phyloP scores from a whole-genome alignment of 306 rosid species.

The Sicyos baderoa region DNA sequence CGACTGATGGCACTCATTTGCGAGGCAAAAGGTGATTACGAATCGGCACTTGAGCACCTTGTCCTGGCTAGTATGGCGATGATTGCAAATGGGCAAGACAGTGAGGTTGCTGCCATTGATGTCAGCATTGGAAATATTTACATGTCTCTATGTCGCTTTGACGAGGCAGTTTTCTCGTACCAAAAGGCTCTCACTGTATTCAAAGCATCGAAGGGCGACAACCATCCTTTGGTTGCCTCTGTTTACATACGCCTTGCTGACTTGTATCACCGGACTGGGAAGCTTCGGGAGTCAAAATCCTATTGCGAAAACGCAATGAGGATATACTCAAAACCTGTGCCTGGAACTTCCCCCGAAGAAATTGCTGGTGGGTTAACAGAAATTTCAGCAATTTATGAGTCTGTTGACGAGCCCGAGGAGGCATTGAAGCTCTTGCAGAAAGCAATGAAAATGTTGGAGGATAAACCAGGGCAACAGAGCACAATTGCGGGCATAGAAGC shows the following conservation, averaged over 20 bases:
- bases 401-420: constrained; percentile 91
- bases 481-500: constrained; percentile 94
- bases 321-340: constrained; percentile 87
- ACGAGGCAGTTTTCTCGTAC: constrained; percentile 91
- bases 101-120: constrained; percentile 89
- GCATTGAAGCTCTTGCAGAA: constrained; percentile 73
- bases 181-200: constrained; percentile 98
- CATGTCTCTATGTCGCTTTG: constrained; percentile 89
- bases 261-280: constrained; percentile 88
- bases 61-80: constrained; percentile 98
- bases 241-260: constrained; percentile 94
- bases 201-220: constrained; percentile 82
- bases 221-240: constrained; percentile 84
- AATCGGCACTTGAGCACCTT: constrained; percentile 82
- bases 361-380: constrained; percentile 85
- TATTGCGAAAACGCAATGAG: constrained; percentile 90
- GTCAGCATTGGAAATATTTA: constrained; percentile 92
- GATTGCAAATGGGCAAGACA: constrained; percentile 88
- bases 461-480: constrained; percentile 97
- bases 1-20: constrained; percentile 83
- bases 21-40: constrained; percentile 89
- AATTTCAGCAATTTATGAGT: constrained; percentile 86
- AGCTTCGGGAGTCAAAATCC: constrained; percentile 88
- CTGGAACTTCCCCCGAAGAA: constrained; percentile 86
- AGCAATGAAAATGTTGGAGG: constrained; percentile 88